Base-by-base conservation (phyloP, 2,329 filamentous ascomycete species). In the Epichloe amarillans region DNA sequence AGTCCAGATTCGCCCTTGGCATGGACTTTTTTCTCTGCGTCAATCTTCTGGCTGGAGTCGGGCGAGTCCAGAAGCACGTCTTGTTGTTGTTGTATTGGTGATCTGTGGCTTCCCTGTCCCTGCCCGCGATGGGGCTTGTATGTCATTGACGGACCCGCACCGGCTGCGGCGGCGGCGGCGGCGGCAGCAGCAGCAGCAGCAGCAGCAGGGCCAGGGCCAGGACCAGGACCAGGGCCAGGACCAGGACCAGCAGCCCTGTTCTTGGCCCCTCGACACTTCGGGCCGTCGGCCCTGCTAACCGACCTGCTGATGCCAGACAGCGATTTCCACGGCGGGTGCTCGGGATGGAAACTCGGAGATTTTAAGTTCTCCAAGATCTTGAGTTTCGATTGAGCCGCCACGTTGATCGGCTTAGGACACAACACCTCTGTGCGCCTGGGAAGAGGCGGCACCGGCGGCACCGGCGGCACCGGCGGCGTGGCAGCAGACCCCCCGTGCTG, bases 361-460 rank as follows among this genome's bases (percentile, higher is more conserved):
- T 49, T 51, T 4, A 53, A n/a, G 21, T 41, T 50, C 19, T 54
- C 52, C 33, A 54, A 14, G 10, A 54, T 50, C 30, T 36, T 47
- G 46, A 46, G 43, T 8, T 48, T 49, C 26, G 46, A 50, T 21
- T 50, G 52, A 14, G 50, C 50, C n/a, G 46, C 43, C 15, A 49
- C 42, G 38, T 51, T 53, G 52, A 51, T 49, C 14, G 52, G 49
- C 46, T 47, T 51, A 7, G 52, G 49, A 38, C 42, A 38, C 46
- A 53, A 26, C 7, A 53, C 49, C 44, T 45, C 38, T 14, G 33
- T 30, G 10, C 23, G 51, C n/a, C 19, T 5, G 14, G 45, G 35
- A 19, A 50, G 30, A 21, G 47, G 14, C 19, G 52, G 49, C 49
- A 49, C 35, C 19, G 41, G 19, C 6, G 52, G 49, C 49, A 49